These are phyloP conservation scores for Salix caprea DNA, from an alignment of 345 rosid genomes.

Conservation along the genomic window DNA sequence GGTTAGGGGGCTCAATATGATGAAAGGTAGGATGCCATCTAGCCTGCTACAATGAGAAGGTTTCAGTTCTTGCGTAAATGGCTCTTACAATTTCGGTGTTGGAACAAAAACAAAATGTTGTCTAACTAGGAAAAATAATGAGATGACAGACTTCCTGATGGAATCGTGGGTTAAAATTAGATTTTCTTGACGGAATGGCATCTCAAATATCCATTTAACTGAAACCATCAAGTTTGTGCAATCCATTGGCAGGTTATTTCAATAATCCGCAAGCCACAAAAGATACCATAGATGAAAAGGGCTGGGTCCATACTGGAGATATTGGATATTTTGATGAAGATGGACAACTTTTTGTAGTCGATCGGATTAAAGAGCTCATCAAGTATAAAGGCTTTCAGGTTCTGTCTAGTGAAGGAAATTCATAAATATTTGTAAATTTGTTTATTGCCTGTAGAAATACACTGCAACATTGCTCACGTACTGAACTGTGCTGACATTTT, in stretches of 20 bases:
- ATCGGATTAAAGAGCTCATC: constrained; percentile 87
- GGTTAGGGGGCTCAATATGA: constrained; percentile 92
- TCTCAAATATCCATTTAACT: neutral
- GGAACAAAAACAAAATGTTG: neutral
- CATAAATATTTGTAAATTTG: neutral
- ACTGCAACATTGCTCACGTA: neutral
- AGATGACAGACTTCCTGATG: neutral
- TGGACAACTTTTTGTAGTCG: constrained; percentile 70
- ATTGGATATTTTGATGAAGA: constrained; percentile 81
- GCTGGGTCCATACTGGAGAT: constrained; percentile 93
- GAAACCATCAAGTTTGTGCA: neutral
- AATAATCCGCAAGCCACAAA: constrained; percentile 79
- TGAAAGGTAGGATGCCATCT: constrained; percentile 57
- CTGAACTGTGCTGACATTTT: neutral
- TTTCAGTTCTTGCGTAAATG: constrained; percentile 7
- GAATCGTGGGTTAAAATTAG: neutral
- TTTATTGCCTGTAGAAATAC: neutral
- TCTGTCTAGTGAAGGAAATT: neutral
- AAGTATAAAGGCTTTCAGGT: constrained; percentile 96
- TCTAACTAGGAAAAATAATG: neutral
- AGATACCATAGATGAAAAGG: constrained; percentile 61
- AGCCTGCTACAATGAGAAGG: neutral
- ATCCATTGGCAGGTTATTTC: constrained; percentile 57
- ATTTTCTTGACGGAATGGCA: neutral
- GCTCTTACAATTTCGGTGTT: neutral